phyloP scores from a whole-genome alignment of 2,329 filamentous ascomycete species.

The Pyrenochaeta sp. region DNA sequence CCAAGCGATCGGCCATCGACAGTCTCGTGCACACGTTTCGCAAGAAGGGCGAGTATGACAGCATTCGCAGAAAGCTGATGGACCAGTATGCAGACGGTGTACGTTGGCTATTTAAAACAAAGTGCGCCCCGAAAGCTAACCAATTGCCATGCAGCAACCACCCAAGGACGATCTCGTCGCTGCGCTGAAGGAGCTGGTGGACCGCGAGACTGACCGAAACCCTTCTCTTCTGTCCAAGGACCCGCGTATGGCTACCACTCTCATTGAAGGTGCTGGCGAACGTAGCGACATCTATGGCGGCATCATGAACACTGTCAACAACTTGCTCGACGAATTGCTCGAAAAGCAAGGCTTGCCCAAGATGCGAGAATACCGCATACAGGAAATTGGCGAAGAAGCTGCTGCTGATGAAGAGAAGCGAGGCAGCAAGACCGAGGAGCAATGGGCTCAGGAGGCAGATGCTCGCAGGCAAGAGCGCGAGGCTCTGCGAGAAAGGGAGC shows the following conservation, averaged over 20 bases:
- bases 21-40: conserved; percentile 81
- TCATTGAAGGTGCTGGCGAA: conserved; percentile 81
- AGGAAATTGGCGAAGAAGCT: conserved; percentile 74
- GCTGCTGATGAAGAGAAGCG: conserved; percentile 71
- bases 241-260: conserved; percentile 74
- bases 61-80: conserved; percentile 78
- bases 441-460: conserved; percentile 74
- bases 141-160: conserved; percentile 64
- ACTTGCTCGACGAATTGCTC: conserved; percentile 71
- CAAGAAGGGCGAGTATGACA: conserved; percentile 85
- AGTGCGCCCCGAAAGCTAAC: conserved; percentile 1
- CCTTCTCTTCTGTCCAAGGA: conserved; percentile 76
- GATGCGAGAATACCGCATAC: conserved; percentile 72
- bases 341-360: conserved; percentile 70
- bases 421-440: conserved; percentile 76
- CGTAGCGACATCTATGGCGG: conserved; percentile 78
- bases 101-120: conserved; percentile 49
- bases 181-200: conserved; percentile 73
- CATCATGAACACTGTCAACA: conserved; percentile 72
- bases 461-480: conserved; percentile 68
- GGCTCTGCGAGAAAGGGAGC: conserved; percentile 67
- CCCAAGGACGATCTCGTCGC: conserved; percentile 73
- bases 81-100: conserved; percentile 77
- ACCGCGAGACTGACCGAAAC: conserved; percentile 78
- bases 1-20: conserved; percentile 78